A percentile compares a stretch with the other conserved stretches of the same genome.
phyloP scores from a whole-genome alignment of 768 basidiomycete species.

The Pulveroboletus sp. region DNA sequence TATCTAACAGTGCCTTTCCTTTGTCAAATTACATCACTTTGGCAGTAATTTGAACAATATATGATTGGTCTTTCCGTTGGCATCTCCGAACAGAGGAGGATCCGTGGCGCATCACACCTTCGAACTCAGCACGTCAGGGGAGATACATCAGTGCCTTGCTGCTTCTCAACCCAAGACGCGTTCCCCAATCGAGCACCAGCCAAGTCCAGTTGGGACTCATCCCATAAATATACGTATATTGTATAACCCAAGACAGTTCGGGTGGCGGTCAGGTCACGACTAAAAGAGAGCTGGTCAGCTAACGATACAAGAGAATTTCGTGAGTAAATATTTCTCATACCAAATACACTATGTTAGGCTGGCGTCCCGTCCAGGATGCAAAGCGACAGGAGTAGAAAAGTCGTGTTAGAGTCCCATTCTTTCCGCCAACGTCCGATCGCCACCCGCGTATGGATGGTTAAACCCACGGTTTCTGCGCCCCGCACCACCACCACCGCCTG shows the following conservation, averaged over 20 bases:
- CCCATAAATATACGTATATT: conserved; percentile 30
- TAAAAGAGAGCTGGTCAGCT: conserved; percentile 28
- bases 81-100: neutral
- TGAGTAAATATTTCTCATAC: conserved; percentile 25
- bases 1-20: neutral
- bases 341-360: conserved; percentile 35
- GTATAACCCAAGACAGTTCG: conserved; percentile 19
- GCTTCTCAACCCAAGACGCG: neutral
- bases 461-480: conserved; percentile 37
- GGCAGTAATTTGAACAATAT: neutral
- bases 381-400: conserved; percentile 12
- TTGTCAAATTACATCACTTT: neutral
- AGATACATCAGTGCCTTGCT: neutral
- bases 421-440: conserved; percentile 82
- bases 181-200: neutral
- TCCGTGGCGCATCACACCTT: conserved; percentile 7
- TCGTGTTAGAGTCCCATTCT: conserved; percentile 65
- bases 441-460: conserved; percentile 33
- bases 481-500: conserved; percentile 36
- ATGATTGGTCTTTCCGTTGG: neutral
- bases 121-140: neutral
- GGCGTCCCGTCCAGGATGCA: conserved; percentile 23
- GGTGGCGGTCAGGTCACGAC: conserved; percentile 26
- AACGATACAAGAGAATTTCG: conserved; percentile 21
- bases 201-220: neutral